phyloP scores from a whole-genome alignment of 176 grass and related monocot species.

The Musa beccarii region DNA sequence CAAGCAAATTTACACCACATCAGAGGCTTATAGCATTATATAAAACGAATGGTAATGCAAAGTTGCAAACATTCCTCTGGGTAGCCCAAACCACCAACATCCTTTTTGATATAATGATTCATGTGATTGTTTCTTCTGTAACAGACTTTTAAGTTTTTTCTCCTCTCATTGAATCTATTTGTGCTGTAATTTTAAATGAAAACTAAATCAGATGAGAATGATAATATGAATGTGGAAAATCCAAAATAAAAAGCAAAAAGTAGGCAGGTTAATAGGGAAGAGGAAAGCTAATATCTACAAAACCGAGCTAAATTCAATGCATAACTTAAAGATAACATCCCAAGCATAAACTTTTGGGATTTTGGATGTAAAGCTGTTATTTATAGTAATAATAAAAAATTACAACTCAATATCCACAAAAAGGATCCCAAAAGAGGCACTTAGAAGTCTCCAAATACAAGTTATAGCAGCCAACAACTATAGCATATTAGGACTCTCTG shows the following conservation, averaged over 20 bases:
- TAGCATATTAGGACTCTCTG: too few species aligned
- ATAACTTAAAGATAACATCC: too few species aligned
- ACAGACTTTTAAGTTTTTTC: not conserved
- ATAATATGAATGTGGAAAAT: not conserved
- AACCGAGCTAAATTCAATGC: too few species aligned
- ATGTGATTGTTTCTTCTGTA: not conserved
- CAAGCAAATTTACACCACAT: not conserved
- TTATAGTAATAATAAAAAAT: too few species aligned
- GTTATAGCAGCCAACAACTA: too few species aligned
- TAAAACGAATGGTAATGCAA: not conserved
- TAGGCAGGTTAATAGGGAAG: not conserved
- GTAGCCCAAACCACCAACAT: too few species aligned
- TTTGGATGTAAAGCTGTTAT: too few species aligned
- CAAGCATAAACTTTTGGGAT: too few species aligned
- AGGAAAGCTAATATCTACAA: not conserved
- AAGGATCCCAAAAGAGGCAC: too few species aligned
- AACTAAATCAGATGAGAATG: not conserved
- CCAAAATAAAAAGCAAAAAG: not conserved
- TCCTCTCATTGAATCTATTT: not conserved
- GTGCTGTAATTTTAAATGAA: not conserved
- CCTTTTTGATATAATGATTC: not conserved
- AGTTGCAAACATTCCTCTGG: not conserved
- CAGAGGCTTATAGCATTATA: not conserved
- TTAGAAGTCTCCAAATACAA: too few species aligned
- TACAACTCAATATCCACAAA: too few species aligned